Base-by-base conservation (phyloP, 2,329 filamentous ascomycete genomes). In the Talaromyces rugulosus region DNA sequence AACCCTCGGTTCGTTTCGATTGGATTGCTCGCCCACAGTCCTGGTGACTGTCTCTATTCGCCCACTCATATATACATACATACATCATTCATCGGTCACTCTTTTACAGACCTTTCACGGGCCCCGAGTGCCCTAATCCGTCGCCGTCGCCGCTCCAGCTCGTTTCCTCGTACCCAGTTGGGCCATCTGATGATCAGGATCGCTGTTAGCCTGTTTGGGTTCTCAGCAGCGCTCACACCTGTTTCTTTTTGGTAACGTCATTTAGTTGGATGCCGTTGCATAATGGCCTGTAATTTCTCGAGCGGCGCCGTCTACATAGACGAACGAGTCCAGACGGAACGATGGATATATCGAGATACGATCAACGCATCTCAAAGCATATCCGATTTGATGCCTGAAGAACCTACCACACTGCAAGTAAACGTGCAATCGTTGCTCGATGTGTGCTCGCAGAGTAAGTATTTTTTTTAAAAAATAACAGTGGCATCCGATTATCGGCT, bases 371-470 rank as follows among this genome's bases (percentile, higher is more conserved):
- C 61, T 14, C 30, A 44, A 34, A 33, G 30, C 40, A 44, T 30
- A 44, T 12, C 27, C 56, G 18, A 53, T 63, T 62, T 64, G 36
- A 67, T 71, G 56, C 69, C 75, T 11, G 74, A 78, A 36, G 78
- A 81, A 63, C 74, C 78, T 14, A 74, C 74, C 57, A 75, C 78
- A 56, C 72, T 84, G 23, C 74, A 78, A 53, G 71, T 70, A 40
- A 84, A 85, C 71, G 69, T 85, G 33, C 75, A 79, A 62, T 75
- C 75, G 23, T 72, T 86, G 58, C 68, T 85, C 54, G 76, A 74
- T 36, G 77, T 82, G 31, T 85, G 84, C 68, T 80, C 78, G 68
- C 79, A 82, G 78, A 83, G 83, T 84, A 74, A 65, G 79, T 70
- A 55, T 28, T 51, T 47, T 47, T 23, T 12, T 42, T 27, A n/a